phyloP scores from a whole-genome alignment of 2,329 filamentous ascomycete species.

The Aspergillus fischeri region DNA sequence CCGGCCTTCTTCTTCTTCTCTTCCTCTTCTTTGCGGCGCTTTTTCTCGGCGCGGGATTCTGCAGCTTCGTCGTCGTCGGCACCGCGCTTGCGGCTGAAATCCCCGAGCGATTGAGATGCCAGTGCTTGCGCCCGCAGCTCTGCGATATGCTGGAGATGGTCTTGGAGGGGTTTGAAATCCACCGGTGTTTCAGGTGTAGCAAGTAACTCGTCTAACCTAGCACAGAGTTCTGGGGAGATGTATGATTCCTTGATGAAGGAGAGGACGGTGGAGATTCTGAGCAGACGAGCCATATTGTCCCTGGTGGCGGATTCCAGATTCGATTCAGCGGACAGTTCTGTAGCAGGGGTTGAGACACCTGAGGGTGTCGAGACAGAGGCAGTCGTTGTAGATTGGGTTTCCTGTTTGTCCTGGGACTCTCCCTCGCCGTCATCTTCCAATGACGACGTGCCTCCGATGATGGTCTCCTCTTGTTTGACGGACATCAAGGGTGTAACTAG shows the following conservation, averaged over 20 bases:
- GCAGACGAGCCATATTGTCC: slow-evolving; percentile 39
- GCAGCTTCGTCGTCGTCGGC: slow-evolving; percentile 41
- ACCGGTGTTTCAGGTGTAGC: slow-evolving; percentile 40
- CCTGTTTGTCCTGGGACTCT: slow-evolving; percentile 24
- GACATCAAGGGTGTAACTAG: slow-evolving; percentile 73
- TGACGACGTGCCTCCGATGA: slow-evolving; percentile 21
- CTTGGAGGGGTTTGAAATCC: slow-evolving; percentile 68
- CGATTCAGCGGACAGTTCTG: slow-evolving; percentile 22
- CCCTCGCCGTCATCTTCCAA: slow-evolving; percentile 23
- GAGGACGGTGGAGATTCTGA: slow-evolving; percentile 48
- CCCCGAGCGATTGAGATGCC: slow-evolving; percentile 57
- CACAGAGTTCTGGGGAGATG: slow-evolving; percentile 36
- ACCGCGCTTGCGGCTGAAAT: slow-evolving; percentile 42
- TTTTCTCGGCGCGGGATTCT: slow-evolving; percentile 67
- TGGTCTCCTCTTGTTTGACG: slow-evolving; percentile 55
- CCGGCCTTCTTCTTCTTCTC: slow-evolving; percentile 75
- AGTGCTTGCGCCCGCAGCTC: slow-evolving; percentile 67
- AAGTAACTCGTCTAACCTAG: slow-evolving; percentile 37
- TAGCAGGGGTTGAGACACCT: slow-evolving; percentile 35
- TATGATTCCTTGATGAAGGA: slow-evolving; percentile 50
- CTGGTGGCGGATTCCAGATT: slow-evolving; percentile 23
- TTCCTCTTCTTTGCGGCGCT: slow-evolving; percentile 80
- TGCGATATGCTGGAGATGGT: slow-evolving; percentile 64
- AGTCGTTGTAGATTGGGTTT: slow-evolving; percentile 29
- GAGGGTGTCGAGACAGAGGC: slow-evolving; percentile 36